Conservation (phyloP, 1,284 basidiomycete species). For the Fistulinella cinereoalba region DNA sequence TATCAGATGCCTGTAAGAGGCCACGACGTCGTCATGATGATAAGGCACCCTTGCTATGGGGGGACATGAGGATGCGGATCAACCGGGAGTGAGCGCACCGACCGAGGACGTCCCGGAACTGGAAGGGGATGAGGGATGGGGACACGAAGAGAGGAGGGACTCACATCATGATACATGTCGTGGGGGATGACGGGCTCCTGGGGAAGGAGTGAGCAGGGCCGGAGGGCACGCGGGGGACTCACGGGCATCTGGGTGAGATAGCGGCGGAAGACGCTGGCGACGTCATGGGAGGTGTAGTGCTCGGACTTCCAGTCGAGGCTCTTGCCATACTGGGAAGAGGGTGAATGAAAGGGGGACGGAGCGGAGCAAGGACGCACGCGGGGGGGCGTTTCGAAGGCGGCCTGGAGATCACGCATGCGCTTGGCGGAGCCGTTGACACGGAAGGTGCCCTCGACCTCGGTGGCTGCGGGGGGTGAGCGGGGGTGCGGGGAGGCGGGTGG, state of each 20-base stretch:
- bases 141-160: slow-evolving; percentile 31
- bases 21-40: slow-evolving; percentile 66
- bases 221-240: slow-evolving; percentile 27
- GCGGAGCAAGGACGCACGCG: slow-evolving; percentile 51
- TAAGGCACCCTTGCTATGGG: slow-evolving; percentile 57
- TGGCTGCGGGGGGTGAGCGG: slow-evolving; percentile 51
- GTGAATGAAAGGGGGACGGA: slow-evolving; percentile 1
- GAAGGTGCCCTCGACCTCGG: slow-evolving; percentile 94
- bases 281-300: slow-evolving; percentile 90
- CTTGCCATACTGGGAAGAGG: slow-evolving; percentile 76
- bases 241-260: slow-evolving; percentile 97
- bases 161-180: slow-evolving; percentile 82
- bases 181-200: slow-evolving; percentile 90
- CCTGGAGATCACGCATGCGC: slow-evolving; percentile 94
- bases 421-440: slow-evolving; percentile 92
- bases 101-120: slow-evolving; percentile 86
- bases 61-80: slow-evolving; percentile 3
- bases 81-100: slow-evolving; percentile 28
- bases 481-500: neutral
- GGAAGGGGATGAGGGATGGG: slow-evolving; percentile 19
- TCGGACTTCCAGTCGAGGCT: slow-evolving; percentile 86
- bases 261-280: slow-evolving; percentile 92
- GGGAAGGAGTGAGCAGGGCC: slow-evolving; percentile 7
- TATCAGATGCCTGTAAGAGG: slow-evolving; percentile 84
- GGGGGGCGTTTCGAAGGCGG: slow-evolving; percentile 85